A percentile compares a stretch with the other conserved stretches of the same genome.
Conservation (phyloP, 768 basidiomycete genomes). For the Naematelia aurantialba region DNA sequence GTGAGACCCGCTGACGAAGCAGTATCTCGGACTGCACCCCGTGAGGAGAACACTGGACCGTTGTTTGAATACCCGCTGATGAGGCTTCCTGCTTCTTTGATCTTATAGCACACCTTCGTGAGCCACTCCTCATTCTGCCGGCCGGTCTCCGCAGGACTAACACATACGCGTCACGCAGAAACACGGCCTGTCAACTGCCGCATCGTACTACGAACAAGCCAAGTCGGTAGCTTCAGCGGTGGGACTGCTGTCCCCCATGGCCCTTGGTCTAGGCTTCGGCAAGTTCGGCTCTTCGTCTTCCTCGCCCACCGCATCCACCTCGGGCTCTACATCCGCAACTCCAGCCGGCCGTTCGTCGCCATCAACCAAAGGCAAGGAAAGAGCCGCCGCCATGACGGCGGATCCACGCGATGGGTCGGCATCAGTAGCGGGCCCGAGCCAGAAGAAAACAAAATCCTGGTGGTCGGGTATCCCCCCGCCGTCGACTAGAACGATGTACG, state of each 20-base stretch:
- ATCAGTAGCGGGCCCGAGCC: too few relatives aligned
- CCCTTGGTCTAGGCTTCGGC: constrained; percentile 38
- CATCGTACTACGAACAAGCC: constrained; percentile 66
- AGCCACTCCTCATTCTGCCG: constrained; percentile 7
- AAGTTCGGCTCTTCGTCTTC: constrained; percentile 28
- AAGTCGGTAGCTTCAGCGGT: constrained; percentile 59
- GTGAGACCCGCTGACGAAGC: constrained; percentile 13
- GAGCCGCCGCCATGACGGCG: background rate
- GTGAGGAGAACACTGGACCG: constrained; percentile 24
- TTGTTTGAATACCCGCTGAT: background rate
- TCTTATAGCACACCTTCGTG: constrained; percentile 35
- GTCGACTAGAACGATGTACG: constrained; percentile 24
- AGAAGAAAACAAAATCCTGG: too few relatives aligned
- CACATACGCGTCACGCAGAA: too few relatives aligned
- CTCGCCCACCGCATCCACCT: constrained; percentile 1
- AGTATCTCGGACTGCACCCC: constrained; percentile 88
- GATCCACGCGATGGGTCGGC: background rate
- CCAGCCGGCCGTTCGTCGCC: background rate
- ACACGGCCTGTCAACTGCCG: constrained; percentile 70
- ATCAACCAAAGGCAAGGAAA: constrained; percentile 13
- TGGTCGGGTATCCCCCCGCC: constrained; percentile 24
- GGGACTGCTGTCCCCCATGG: constrained; percentile 58
- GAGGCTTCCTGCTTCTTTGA: too few relatives aligned
- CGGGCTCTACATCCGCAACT: background rate
- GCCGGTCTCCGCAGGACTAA: background rate